Evolutionary conservation across 768 basidiomycete genomes (phyloP), one percentile per base, ranked within the genome.

Genomic region (Scleroderma bovista): DNA sequence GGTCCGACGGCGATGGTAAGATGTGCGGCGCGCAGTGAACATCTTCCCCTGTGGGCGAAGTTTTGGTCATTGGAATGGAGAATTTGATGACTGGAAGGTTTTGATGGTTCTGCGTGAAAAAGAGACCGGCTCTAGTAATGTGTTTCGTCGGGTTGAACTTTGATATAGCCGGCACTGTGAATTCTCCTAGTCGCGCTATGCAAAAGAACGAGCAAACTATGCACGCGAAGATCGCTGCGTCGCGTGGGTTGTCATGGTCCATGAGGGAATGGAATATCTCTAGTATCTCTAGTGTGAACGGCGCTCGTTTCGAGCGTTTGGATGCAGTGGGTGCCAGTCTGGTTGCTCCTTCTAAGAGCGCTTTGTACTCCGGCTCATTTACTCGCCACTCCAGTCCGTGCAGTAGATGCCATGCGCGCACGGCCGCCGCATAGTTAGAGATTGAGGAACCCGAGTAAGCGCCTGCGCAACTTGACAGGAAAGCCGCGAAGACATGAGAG

Each of bases 381-480:
- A 69, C 41, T 0, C 15, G 23, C 75, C 74, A 78, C 0, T 19
- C 22, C 0, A 69, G 15, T 0, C 73, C 62, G 48, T 80, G 75
- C 0, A 79, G 38, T 0, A 70, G 59, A 53, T 80, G 76, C 76
- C 76, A 80, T 2, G 76, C 75, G 1, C 65, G 54, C 0, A 79
- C 39, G 0, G 67, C 70, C 3, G 54, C 54, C 0, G 75, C 22
- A 45, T 72, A 75, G 57, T 75, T 76, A 0, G 44, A 32, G 0
- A 78, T 55, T 0, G 72, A 61, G 6, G 48, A 53, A 0, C 61
- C 63, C 0, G 73, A 52, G 51, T 73, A 74, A 0, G 63, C 33
- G 0, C 72, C 73, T 1, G 68, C 67, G 0, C 64, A 50, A 2
- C 13, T 55, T 0, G 71, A 40, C 0, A 73, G 51, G 37, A 72